Base-by-base conservation (phyloP, 164 flowering plant genomes). In the Taxillus chinensis region DNA sequence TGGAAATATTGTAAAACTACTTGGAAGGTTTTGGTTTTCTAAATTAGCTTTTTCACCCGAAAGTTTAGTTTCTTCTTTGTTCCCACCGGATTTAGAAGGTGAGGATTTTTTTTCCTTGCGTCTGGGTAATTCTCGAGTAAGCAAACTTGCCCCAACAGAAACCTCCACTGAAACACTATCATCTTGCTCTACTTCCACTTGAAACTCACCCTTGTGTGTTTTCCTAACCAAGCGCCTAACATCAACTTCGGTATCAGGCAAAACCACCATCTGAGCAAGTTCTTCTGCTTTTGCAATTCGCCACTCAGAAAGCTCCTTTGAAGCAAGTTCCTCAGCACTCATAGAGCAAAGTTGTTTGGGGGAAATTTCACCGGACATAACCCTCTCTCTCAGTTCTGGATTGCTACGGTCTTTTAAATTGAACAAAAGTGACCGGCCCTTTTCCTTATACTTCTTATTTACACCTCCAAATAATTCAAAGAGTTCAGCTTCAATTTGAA, bases 251-350 rank as follows among this genome's bases (percentile, higher is more conserved):
- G 85, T 64, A 63, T 95, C 98, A 5, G 92, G 96, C 74, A 95
- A 76, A 66, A 95, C 98, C 17, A 85, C 87, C 99, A 91, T 87
- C 64, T 87, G 87, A 40, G 86, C 96, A 71, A 89, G 69, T 68
- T 87, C 98, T 73, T 95, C 98, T 11, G 99, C 99, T 74, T 91
- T 91, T 45, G 98, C 99, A 68, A 85, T 86, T 55, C 99, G 85
- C 98, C 99, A 95, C 76, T 92, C 59, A 39, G 98, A 86, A 55
- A 91, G 93, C 78, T 95, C 96, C 79, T 89, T 80, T 4, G 99
- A 95, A 74, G 99, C 99, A 70, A 95, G 95, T 66, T 95, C 99
- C 77, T 95, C 99, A 1, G 98, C 90, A 14, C 91, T 83, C 99
- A 95, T 95, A 7, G 89, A 74, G 73, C 98, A 95, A 51, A 95